Conservation (phyloP, 352 stramenopile species). For the Globisporangium mamillatum region DNA sequence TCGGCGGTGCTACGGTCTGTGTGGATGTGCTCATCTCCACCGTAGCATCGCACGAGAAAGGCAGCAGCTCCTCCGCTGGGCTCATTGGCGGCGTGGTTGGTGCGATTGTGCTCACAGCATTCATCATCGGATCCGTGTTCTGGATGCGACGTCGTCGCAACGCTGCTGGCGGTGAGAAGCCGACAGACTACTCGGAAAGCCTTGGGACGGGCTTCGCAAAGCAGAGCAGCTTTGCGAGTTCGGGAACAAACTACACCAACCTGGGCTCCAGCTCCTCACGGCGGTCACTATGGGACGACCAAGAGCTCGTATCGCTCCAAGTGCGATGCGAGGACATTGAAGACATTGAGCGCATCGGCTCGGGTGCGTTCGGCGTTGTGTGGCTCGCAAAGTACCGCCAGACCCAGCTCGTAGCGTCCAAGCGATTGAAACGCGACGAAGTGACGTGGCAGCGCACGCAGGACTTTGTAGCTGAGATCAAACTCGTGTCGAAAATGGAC, state of each 20-base stretch:
- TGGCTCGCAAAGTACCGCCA: constrained; percentile 46
- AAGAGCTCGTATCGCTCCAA: constrained; percentile 47
- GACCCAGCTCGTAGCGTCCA: constrained; percentile 40
- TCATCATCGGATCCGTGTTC: constrained; percentile 9
- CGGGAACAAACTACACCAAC: constrained; percentile 9
- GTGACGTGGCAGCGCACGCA: constrained; percentile 36
- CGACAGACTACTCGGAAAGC: constrained; percentile 5
- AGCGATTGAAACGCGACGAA: constrained; percentile 45
- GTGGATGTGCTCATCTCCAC: neutral
- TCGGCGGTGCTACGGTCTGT: constrained; percentile 4
- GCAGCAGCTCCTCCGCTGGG: neutral
- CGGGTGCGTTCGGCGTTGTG: constrained; percentile 42
- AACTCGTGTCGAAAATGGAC: constrained; percentile 52
- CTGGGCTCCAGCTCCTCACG: constrained; percentile 9
- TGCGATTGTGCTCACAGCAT: neutral
- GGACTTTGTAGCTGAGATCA: constrained; percentile 69
- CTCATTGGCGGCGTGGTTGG: constrained; percentile 9
- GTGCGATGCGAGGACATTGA: constrained; percentile 48
- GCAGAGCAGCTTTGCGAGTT: constrained; percentile 1
- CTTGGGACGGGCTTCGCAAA: neutral
- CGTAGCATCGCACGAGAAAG: neutral
- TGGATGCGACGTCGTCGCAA: constrained; percentile 8
- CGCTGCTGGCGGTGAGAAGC: neutral
- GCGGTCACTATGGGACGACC: constrained; percentile 48
- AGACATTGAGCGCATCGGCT: constrained; percentile 46